Evolutionary conservation across 345 rosid genomes (phyloP), one percentile per base, ranked within the genome.

Genomic region (Geranium brycei): DNA sequence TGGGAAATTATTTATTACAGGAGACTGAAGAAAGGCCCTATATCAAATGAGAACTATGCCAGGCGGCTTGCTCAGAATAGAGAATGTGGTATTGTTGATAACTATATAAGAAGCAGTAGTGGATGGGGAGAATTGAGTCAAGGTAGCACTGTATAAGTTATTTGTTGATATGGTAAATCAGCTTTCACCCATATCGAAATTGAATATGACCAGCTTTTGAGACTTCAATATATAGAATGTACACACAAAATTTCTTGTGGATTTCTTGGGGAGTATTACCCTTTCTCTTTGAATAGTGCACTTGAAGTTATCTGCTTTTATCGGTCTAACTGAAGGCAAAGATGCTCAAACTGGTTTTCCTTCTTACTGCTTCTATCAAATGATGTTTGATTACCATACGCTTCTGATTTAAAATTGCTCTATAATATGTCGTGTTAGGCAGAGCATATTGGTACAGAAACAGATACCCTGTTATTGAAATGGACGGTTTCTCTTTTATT

Each of bases 21-120:
- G 70, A 80, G 83, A 66, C 77, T 76, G 78, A 83, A 80, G 68
- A 80, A 78, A 65, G 81, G 84, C 59, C 77, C 75, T 59, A 75
- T 78, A 60, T 76, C 83, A 58, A 57, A 58, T 57, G 77, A 76
- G 51, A 83, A 78, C 61, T 78, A 80, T 65, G 77, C 80, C 14
- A 75, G 70, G 66, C 70, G 81, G 31, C 65, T 80, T 65, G 77
- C 76, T 59, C 78, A 83, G 69, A 80, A 80, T 56, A 63, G 69
- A 63, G 80, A 78, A 76, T 76, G 72, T 47, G 68, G 75, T 64
- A 80, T 83, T 57, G 65, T 72, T 60, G 83, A 83, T 66, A 78
- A 76, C 64, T 80, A 72, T 58, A 55, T 80, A 31, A 73, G 81
- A 77, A 72, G 81, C 71, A 80, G 80, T 57, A 83, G 80, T 71